Evolutionary conservation across 2,329 filamentous ascomycete genomes (phyloP).

Genomic region (Sarocladium kiliense): DNA sequence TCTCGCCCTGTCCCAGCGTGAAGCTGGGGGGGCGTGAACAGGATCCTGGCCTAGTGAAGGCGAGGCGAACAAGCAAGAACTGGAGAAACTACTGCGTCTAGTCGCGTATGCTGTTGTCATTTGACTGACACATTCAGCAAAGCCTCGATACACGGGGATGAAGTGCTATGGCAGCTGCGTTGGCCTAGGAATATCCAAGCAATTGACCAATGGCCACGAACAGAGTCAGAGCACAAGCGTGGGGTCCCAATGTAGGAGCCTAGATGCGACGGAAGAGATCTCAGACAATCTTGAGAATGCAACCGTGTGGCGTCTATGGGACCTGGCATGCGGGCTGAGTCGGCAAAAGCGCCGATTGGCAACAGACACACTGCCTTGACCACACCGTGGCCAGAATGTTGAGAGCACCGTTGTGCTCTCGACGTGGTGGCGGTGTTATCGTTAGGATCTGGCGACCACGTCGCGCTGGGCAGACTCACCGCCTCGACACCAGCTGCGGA

Average conservation of each 20-base stretch:
- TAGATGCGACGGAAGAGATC: neutral
- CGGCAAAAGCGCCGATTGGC: neutral
- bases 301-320: neutral
- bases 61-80: too few relatives aligned
- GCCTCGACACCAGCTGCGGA: too few relatives aligned
- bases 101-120: too few relatives aligned
- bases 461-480: neutral
- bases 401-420: neutral
- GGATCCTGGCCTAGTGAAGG: too few relatives aligned
- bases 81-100: too few relatives aligned
- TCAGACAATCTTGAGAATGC: neutral
- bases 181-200: neutral
- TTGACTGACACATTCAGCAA: neutral
- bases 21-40: too few relatives aligned
- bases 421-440: neutral
- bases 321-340: neutral
- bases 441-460: neutral
- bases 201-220: neutral
- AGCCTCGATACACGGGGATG: neutral
- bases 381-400: neutral
- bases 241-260: neutral
- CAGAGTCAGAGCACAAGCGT: neutral
- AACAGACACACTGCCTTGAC: neutral
- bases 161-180: neutral
- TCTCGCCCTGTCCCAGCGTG: too few relatives aligned